Base-by-base conservation (phyloP, 345 rosid genomes). In the Boechera divaricarpa region DNA sequence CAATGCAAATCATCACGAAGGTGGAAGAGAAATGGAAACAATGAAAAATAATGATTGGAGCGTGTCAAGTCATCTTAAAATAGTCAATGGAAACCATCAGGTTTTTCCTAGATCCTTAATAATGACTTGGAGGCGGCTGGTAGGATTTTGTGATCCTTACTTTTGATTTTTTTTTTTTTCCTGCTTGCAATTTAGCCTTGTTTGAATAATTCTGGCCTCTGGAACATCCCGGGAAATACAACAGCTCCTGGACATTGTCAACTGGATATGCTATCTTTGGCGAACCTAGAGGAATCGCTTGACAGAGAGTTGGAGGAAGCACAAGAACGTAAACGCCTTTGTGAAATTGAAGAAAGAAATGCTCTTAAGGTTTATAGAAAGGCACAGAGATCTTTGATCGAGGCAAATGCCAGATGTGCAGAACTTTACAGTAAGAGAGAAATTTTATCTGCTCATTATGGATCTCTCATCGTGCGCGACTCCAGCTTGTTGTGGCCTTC, bases 281-380 rank as follows among this genome's bases (percentile, higher is more conserved):
- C 73, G 69, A 89, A 85, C 77, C 77, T 95, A 74, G 99, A 95
- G 84, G 97, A 95, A 78, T 75, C 90, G 33, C 80, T 88, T 63
- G 99, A 95, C 84, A 92, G 77, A 82, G 93, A 92, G 73, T 87
- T 95, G 77, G 98, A 86, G 72, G 90, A 87, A 78, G 98, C 91
- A 57, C 98, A 95, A 63, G 88, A 91, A 62, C 78, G 77, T 61
- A 81, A 91, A 70, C 83, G 75, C 72, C 86, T 66, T 52, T 87
- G 94, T 83, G 98, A 95, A 87, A 83, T 88, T 87, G 99, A 95
- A 82, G 99, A 95, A 81, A 87, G 96, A 77, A 91, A 92, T 75
- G 94, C 98, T 56, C 92, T 92, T 60, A 92, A 85, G 83, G 89
- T 89, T 60, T 95, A 90, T 81, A 83, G 93, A 74, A 89, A 85